Conservation (phyloP, 345 rosid genomes). For the Citrus unshiu region DNA sequence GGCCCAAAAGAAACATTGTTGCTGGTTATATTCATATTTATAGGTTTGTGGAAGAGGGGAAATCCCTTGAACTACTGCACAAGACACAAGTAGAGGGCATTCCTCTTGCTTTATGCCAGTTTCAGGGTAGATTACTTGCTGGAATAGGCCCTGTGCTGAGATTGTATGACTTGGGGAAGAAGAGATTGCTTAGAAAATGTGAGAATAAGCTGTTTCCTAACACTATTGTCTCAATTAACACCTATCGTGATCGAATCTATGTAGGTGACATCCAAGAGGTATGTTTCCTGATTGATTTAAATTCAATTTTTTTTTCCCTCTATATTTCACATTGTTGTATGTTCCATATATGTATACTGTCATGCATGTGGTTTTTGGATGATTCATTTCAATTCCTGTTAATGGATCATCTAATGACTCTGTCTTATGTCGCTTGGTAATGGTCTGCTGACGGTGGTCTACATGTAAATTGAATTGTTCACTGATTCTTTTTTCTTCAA, state of each 20-base stretch:
- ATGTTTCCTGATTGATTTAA: constrained; percentile 6
- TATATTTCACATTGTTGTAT: neutral
- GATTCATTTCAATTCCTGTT: neutral
- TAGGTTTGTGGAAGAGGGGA: constrained; percentile 90
- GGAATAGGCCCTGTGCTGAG: constrained; percentile 90
- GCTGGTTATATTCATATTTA: constrained; percentile 89
- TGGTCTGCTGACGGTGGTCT: neutral
- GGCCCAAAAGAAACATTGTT: constrained; percentile 61
- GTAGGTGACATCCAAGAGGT: constrained; percentile 98
- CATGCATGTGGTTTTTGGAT: neutral
- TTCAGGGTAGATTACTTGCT: constrained; percentile 92
- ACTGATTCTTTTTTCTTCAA: neutral
- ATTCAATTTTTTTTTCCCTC: neutral
- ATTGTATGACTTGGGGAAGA: constrained; percentile 91
- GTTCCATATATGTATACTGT: neutral
- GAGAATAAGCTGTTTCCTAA: constrained; percentile 95
- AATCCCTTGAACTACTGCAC: constrained; percentile 79
- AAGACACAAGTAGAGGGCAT: constrained; percentile 96
- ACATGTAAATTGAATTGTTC: neutral
- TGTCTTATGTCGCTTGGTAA: neutral
- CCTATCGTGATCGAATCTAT: constrained; percentile 92
- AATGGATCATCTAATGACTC: neutral
- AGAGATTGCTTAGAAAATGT: constrained; percentile 86
- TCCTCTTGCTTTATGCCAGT: constrained; percentile 88
- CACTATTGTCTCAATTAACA: constrained; percentile 67